A percentile compares a stretch with the other conserved stretches of the same genome.
phyloP scores from a whole-genome alignment of 106 monocot species.

The Vanilla planifolia region DNA sequence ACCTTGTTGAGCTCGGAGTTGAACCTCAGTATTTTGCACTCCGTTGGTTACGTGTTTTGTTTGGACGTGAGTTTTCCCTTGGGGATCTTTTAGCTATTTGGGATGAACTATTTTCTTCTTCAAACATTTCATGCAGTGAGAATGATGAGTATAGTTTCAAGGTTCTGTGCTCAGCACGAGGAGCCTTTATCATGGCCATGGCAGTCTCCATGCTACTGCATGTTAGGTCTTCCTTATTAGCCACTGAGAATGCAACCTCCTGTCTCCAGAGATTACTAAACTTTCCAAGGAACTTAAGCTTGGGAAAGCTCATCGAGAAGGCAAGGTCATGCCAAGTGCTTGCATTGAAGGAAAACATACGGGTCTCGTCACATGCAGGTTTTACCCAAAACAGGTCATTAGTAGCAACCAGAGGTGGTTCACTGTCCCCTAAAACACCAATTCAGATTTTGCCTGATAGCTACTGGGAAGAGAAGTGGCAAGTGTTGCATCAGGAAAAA shows the following conservation, averaged over 20 bases:
- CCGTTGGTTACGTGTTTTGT: slow-evolving; percentile 66
- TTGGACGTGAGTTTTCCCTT: slow-evolving; percentile 68
- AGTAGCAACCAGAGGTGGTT: slow-evolving; percentile 11
- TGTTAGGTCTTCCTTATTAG: slow-evolving; percentile 53
- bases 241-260: slow-evolving; percentile 56
- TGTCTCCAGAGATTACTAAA: slow-evolving; percentile 65
- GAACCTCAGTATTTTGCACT: slow-evolving; percentile 78
- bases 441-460: slow-evolving; percentile 28
- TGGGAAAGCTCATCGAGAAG: slow-evolving; percentile 54
- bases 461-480: slow-evolving; percentile 86
- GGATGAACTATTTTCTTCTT: slow-evolving; percentile 64
- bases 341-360: slow-evolving; percentile 30
- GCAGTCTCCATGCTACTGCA: slow-evolving; percentile 70
- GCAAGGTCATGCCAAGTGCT: slow-evolving; percentile 50
- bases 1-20: slow-evolving; percentile 60
- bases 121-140: slow-evolving; percentile 17
- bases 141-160: slow-evolving; percentile 29
- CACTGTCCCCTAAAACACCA: slow-evolving; percentile 23
- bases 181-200: slow-evolving; percentile 49
- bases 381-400: slow-evolving; percentile 11
- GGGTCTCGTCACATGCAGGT: background rate
- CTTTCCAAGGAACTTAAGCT: slow-evolving; percentile 41
- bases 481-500: slow-evolving; percentile 38
- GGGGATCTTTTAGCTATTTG: slow-evolving; percentile 50
- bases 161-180: slow-evolving; percentile 43